Base-by-base conservation (phyloP, 2,329 filamentous ascomycete species). In the Didymella pinodella region DNA sequence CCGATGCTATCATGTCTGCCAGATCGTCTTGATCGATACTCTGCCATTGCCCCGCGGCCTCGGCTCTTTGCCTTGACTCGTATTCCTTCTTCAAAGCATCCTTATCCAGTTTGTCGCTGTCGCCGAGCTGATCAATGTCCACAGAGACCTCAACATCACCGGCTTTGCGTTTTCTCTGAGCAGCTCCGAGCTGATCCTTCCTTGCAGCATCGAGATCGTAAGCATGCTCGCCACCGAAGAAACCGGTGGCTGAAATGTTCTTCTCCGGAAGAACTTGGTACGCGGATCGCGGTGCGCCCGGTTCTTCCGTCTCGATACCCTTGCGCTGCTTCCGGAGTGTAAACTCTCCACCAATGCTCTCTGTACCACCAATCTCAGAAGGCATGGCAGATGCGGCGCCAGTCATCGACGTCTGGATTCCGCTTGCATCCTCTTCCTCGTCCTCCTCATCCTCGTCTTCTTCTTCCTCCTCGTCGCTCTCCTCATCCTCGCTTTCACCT, bases 111-210 rank as follows among this genome's bases (percentile, higher is more conserved):
- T 89, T 90, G 67, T 92, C 92, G 61, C 89, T 85, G 40, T 86
- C 84, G 64, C 87, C 87, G 60, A 99, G 78, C 36, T 90, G 85
- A 73, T 98, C 94, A 5, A 92, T 87, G 70, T 98, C 93, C 63
- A 99, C 87, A 25, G 93, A 92, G 28, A 98, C 90, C 67, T 99
- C 95, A 25, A 99, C 86, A 75, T 99, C 95, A 40, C 94, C 95
- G 4, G 91, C 93, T 85, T 97, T 97, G 36, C 81, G 73, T 87
- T 98, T 99, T 71, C 92, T 86, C 70, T 91, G 82, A 84, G 55
- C 93, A 87, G 96, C 92, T 11, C 93, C 95, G 4, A 99, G 85
- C 2, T 96, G 85, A 63, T 74, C 75, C 55, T 68, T 68, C 54
- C 65, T 76, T 31, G 81, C 82, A 64, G 81, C 87, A 62, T 84